Evolutionary conservation across 805 yeast species (phyloP).

Genomic region (Schwanniomyces vanrijiae): DNA sequence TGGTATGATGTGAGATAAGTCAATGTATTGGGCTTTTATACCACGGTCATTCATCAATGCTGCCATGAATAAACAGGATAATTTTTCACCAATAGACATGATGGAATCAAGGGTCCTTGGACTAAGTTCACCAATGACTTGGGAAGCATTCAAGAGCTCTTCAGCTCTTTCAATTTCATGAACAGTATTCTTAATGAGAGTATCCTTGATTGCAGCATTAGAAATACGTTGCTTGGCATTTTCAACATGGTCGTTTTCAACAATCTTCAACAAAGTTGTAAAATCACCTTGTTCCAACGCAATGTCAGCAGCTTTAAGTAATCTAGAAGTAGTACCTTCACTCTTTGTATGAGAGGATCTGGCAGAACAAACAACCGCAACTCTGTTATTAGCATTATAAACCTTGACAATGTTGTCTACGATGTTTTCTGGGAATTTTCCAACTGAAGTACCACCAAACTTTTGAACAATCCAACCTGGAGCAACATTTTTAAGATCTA

Average conservation of each 20-base stretch:
- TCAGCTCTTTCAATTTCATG: conserved; percentile 67
- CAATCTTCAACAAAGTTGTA: conserved; percentile 56
- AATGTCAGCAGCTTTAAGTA: conserved; percentile 79
- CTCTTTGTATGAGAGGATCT: conserved; percentile 87
- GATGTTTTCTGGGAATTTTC: conserved; percentile 85
- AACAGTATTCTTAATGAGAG: conserved; percentile 59
- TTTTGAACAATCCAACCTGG: conserved; percentile 66
- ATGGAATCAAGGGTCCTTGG: conserved; percentile 85
- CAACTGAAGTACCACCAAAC: conserved; percentile 97
- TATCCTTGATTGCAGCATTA: conserved; percentile 42
- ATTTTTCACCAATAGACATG: conserved; percentile 92
- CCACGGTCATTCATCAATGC: conserved; percentile 82
- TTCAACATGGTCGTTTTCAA: conserved; percentile 73
- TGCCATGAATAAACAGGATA: conserved; percentile 87
- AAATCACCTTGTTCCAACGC: conserved; percentile 65
- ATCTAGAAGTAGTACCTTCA: conserved; percentile 92
- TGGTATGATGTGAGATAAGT: conserved; percentile 72
- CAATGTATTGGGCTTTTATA: conserved; percentile 74
- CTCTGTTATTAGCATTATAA: conserved; percentile 59
- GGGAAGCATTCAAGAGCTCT: conserved; percentile 79
- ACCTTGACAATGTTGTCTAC: conserved; percentile 79
- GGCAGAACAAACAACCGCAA: conserved; percentile 96
- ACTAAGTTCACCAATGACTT: conserved; percentile 87
- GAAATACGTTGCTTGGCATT: conserved; percentile 64
- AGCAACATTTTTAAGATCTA: conserved; percentile 30